These are phyloP conservation scores for Poa pratensis DNA, from an alignment of 176 grass and related monocot species.

Conservation along the genomic window DNA sequence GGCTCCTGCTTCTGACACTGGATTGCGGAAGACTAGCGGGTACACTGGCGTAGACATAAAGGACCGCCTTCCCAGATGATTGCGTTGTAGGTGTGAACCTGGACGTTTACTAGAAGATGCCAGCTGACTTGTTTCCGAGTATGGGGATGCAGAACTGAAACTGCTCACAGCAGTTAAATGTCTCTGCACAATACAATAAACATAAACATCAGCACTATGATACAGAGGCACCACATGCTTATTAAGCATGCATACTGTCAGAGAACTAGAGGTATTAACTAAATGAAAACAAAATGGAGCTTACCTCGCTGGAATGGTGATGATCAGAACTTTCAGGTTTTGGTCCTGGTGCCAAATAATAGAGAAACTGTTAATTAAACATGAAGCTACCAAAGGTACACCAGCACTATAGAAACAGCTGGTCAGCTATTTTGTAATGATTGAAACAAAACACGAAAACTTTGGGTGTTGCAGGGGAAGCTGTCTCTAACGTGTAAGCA, in stretches of 20 bases:
- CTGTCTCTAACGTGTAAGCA: conserved; percentile 10
- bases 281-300: conserved; percentile 20
- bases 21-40: conserved; percentile 83
- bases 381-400: conserved; percentile 22
- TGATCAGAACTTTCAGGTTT: conserved; percentile 71
- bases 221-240: conserved; percentile 16
- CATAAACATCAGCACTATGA: conserved; percentile 11
- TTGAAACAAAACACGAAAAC: not conserved
- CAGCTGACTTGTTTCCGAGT: conserved; percentile 77
- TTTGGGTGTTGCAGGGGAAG: not conserved
- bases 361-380: conserved; percentile 47
- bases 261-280: not conserved
- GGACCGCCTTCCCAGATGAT: conserved; percentile 71
- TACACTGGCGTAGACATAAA: conserved; percentile 99
- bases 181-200: conserved; percentile 66
- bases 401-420: not conserved
- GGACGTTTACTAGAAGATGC: conserved; percentile 74
- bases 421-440: not conserved
- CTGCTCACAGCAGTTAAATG: conserved; percentile 68
- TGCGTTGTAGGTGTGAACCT: conserved; percentile 56
- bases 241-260: conserved; percentile 24
- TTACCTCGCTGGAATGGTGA: conserved; percentile 79
- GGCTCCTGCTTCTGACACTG: conserved; percentile 76
- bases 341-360: conserved; percentile 59
- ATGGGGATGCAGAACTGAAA: conserved; percentile 80